Conservation (phyloP, 2,329 filamentous ascomycete species). For the Aphanocladium album region DNA sequence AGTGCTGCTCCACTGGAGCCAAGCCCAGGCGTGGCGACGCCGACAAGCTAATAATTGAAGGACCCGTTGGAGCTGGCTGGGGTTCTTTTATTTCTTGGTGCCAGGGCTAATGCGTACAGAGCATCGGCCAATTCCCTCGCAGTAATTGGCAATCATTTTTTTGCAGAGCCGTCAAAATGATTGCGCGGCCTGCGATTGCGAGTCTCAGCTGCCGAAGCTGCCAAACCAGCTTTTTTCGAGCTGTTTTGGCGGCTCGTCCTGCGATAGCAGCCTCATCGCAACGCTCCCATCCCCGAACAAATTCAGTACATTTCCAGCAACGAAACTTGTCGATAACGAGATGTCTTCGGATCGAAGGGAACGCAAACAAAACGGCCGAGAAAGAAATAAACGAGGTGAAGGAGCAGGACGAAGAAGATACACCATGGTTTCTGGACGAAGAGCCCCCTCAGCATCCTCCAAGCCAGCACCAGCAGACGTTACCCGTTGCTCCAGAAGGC, state of each 20-base stretch:
- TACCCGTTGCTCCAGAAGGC: slow-evolving; percentile 56
- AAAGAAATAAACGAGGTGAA: slow-evolving; percentile 9
- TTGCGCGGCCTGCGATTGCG: slow-evolving; percentile 25
- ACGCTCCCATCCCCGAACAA: neutral
- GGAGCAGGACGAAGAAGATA: slow-evolving; percentile 22
- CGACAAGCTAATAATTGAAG: neutral
- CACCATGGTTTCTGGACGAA: slow-evolving; percentile 85
- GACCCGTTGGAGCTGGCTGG: neutral
- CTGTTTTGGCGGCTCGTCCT: slow-evolving; percentile 18
- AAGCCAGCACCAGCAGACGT: slow-evolving; percentile 40
- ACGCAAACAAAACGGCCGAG: slow-evolving; percentile 17
- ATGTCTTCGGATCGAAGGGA: neutral
- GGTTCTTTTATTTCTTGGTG: neutral
- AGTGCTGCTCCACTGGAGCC: neutral
- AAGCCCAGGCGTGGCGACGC: neutral
- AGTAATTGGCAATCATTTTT: neutral
- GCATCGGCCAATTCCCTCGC: neutral
- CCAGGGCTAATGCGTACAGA: neutral
- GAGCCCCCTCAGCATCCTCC: slow-evolving; percentile 51
- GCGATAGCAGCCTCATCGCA: slow-evolving; percentile 17
- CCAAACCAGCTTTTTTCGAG: slow-evolving; percentile 25
- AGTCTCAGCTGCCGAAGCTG: slow-evolving; percentile 28
- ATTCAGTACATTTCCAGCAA: slow-evolving; percentile 17
- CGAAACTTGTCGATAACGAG: slow-evolving; percentile 21
- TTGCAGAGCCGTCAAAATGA: slow-evolving; percentile 19